These are phyloP conservation scores for Camptophora hylomeconis DNA, from an alignment of 2,329 filamentous ascomycete species.

Conservation along the genomic window DNA sequence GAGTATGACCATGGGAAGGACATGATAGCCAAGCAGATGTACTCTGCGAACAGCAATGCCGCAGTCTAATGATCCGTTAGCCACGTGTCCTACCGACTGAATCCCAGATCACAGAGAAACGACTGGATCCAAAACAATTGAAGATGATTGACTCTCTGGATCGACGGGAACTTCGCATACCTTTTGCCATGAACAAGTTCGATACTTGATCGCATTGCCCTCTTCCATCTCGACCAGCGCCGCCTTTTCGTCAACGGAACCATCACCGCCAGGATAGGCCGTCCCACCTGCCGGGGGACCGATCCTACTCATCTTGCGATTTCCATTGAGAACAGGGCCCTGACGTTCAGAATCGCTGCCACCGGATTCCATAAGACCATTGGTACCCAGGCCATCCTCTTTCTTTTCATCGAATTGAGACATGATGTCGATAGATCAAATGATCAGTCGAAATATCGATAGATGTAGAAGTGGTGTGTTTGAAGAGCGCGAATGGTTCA, in stretches of 20 bases:
- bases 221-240: constrained; percentile 60
- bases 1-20: constrained; percentile 92
- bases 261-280: constrained; percentile 20
- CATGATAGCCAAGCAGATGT: constrained; percentile 89
- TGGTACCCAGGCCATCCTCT: constrained; percentile 3
- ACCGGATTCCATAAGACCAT: constrained; percentile 6
- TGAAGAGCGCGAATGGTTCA: constrained; percentile 7
- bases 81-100: no score
- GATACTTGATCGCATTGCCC: constrained; percentile 72
- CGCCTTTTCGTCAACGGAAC: constrained; percentile 32
- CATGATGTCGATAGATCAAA: constrained; percentile 8
- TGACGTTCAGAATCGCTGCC: constrained; percentile 11
- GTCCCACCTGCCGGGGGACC: constrained; percentile 13
- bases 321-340: constrained; percentile 10
- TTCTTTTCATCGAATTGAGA: constrained; percentile 10
- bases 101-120: no score
- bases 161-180: constrained; percentile 23
- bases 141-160: no score
- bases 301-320: constrained; percentile 17
- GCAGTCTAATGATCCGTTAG: constrained; percentile 71
- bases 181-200: constrained; percentile 90
- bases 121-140: no score
- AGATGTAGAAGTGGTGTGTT: background rate
- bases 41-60: constrained; percentile 81
- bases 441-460: background rate